Evolutionary conservation across 768 basidiomycete species (phyloP), one percentile per base, ranked within the genome.

Genomic region (Clitopilus passeckerianus): DNA sequence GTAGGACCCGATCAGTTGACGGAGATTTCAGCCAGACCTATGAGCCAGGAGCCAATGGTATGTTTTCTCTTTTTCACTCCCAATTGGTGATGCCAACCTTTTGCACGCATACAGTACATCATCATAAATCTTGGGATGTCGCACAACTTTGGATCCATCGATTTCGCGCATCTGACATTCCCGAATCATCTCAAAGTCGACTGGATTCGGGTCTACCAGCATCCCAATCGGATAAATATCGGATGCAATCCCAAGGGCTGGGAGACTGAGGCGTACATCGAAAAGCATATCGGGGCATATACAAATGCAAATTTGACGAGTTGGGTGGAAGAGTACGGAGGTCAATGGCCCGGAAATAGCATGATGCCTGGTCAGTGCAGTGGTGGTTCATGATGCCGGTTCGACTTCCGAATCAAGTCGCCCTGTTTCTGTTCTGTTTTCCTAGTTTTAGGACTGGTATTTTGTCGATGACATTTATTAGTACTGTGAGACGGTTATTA

Each of bases 1-100:
- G 66, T 93, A 63, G 87, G 76, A 0, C 73, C 86, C 1, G 86
- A 95, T 67, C 41, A 76, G 1, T 63, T 69, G 16, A 81, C 80
- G 1, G 70, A 87, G 52, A 89, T 94, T 54, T 80, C 82, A 1
- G 75, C 77, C 33, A 78, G 93, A 24, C 79, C 86, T 1, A 73
- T 95, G 20, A 79, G 92, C 1, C 83, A 85, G 63, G 93, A 95
- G 70, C 93, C 93, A 18, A 90, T 93, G 90, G 89, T 91, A 61
- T 54, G 81, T 63, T 2, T 52, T 34, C 5, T 53, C 22, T 46
- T 23, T 16, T 7, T 53, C 30, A 2, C 37, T 8, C 14, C 15
- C 15, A 5, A 33, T 24, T 30, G 27, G 27, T 85, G 5, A 30
- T 53, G 12, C 18, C 34, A 15, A 34, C 54, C 7, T 18, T 34